These are phyloP conservation scores for Aspergillus costaricaensis DNA, from an alignment of 2,329 filamentous ascomycete species.

Conservation along the genomic window DNA sequence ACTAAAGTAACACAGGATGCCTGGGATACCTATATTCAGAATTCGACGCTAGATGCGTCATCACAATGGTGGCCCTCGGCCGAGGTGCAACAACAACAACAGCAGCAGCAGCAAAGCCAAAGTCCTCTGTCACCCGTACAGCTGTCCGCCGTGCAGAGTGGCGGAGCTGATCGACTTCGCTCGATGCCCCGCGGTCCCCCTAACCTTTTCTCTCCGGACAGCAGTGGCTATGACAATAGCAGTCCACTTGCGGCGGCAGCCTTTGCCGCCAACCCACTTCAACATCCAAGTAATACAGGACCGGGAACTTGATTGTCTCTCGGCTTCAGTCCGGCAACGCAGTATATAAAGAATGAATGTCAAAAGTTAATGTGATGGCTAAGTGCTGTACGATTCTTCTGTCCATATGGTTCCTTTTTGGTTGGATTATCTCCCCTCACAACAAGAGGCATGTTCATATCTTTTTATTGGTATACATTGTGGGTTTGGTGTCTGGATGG, in stretches of 20 bases:
- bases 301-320: background rate
- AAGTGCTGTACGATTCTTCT: background rate
- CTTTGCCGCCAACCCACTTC: background rate
- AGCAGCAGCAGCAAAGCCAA: constrained; percentile 22
- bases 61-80: constrained; percentile 43
- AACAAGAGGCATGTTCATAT: background rate
- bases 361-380: background rate
- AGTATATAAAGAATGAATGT: background rate
- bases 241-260: background rate
- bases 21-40: constrained; percentile 70
- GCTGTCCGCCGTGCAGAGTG: constrained; percentile 20
- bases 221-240: constrained; percentile 18
- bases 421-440: background rate
- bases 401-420: background rate
- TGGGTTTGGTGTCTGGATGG: background rate
- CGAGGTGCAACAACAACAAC: constrained; percentile 35
- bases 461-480: background rate
- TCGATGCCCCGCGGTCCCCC: constrained; percentile 16
- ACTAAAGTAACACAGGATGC: constrained; percentile 54
- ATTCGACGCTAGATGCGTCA: constrained; percentile 49
- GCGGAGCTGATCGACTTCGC: constrained; percentile 18
- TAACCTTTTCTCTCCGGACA: constrained; percentile 18
- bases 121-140: constrained; percentile 27
- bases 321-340: background rate
- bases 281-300: background rate